Evolutionary conservation across 2,329 filamentous ascomycete genomes (phyloP).

Genomic region (Cordyceps pruinosa): DNA sequence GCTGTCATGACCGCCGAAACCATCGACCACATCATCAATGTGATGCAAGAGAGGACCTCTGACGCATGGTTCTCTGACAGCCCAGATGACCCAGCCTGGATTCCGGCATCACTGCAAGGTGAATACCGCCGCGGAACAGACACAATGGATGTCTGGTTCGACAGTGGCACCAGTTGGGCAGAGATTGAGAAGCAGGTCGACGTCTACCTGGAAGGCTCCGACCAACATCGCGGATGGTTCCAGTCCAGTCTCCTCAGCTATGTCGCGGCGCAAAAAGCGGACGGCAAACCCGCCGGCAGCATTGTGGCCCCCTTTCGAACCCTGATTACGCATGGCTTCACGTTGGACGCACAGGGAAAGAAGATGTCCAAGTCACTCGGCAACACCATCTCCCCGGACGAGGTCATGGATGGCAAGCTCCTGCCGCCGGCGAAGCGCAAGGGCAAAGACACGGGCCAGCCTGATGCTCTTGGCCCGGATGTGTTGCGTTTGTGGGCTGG

Average conservation of each 20-base stretch:
- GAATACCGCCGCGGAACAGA: slow-evolving; percentile 72
- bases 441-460: slow-evolving; percentile 39
- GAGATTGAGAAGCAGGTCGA: slow-evolving; percentile 57
- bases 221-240: slow-evolving; percentile 98
- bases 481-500: slow-evolving; percentile 86
- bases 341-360: slow-evolving; percentile 78
- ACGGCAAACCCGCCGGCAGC: slow-evolving; percentile 21
- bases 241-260: slow-evolving; percentile 90
- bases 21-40: slow-evolving; percentile 75
- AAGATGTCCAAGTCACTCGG: slow-evolving; percentile 99
- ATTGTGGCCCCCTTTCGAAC: slow-evolving; percentile 66
- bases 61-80: slow-evolving; percentile 92
- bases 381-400: slow-evolving; percentile 71
- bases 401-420: slow-evolving; percentile 81
- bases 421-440: slow-evolving; percentile 62
- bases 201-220: slow-evolving; percentile 87
- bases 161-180: slow-evolving; percentile 92
- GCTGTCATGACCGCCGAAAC: slow-evolving; percentile 74
- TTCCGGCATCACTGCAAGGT: slow-evolving; percentile 53
- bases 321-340: slow-evolving; percentile 94
- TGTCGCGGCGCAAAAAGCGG: slow-evolving; percentile 54
- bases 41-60: slow-evolving; percentile 71
- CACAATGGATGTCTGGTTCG: slow-evolving; percentile 99
- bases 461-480: slow-evolving; percentile 76
- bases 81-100: slow-evolving; percentile 69